These are phyloP conservation scores for Malassezia sympodialis DNA, from an alignment of 1,284 basidiomycete species.

Conservation along the genomic window DNA sequence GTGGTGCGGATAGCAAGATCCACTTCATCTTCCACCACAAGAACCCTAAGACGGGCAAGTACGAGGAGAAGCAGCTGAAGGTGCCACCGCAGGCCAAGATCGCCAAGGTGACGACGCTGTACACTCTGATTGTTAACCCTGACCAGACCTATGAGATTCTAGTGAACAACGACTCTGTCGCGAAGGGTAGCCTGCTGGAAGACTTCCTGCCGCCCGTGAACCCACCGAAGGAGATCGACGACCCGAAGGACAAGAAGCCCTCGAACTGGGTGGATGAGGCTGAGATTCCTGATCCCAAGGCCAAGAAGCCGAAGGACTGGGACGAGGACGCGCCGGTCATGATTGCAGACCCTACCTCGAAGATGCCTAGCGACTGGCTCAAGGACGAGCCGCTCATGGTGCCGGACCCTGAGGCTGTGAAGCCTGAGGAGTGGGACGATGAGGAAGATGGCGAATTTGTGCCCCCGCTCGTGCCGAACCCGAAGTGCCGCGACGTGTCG, in stretches of 20 bases:
- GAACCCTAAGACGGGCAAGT: conserved; percentile 51
- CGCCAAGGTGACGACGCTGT: conserved; percentile 41
- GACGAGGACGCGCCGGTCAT: conserved; percentile 41
- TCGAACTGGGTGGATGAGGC: conserved; percentile 82
- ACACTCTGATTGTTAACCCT: conserved; percentile 64
- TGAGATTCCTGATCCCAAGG: conserved; percentile 73
- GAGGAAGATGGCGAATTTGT: conserved; percentile 99
- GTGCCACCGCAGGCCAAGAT: conserved; percentile 64
- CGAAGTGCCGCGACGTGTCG: conserved; percentile 73
- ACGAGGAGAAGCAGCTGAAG: conserved; percentile 92
- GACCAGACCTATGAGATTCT: conserved; percentile 89
- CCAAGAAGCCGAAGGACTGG: conserved; percentile 54
- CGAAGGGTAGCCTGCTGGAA: conserved; percentile 73
- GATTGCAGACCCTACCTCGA: conserved; percentile 74
- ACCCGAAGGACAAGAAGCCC: conserved; percentile 82
- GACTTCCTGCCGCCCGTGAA: conserved; percentile 94
- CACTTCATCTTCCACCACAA: conserved; percentile 48
- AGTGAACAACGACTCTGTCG: conserved; percentile 66
- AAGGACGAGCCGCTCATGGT: conserved; percentile 72
- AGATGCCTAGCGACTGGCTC: conserved; percentile 89
- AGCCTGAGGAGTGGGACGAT: conserved; percentile 99
- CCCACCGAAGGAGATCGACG: conserved; percentile 83
- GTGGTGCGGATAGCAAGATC: conserved; percentile 45
- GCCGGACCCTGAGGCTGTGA: conserved; percentile 84
- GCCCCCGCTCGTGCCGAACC: conserved; percentile 63